Evolutionary conservation across 768 basidiomycete genomes (phyloP), one percentile per base, ranked within the genome.

Genomic region (Podaxis rugospora): DNA sequence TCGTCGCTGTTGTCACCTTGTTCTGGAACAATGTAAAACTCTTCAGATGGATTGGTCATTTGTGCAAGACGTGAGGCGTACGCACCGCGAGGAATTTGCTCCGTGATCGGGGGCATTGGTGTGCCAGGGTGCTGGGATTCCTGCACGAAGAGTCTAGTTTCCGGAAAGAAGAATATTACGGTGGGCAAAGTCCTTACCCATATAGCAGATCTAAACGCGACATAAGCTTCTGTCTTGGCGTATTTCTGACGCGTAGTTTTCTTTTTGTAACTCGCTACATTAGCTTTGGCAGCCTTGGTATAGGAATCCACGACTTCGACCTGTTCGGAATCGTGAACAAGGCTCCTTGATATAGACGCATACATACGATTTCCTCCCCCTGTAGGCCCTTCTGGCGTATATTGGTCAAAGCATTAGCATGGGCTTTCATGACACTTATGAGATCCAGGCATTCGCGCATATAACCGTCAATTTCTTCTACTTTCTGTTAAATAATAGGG

Each of bases 161-260:
- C 55, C 16, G 39, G 51, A 61, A 62, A 47, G n/a, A n/a, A 46
- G 23, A 35, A 6, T 52, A 39, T 6, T 52, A 3, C 13, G 6
- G 16, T 63, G 14, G 32, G 51, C 52, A 18, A 49, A 16, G 62
- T 23, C 76, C 86, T 18, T 65, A 91, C 92, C 78, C 83, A 91
- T 39, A 94, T 81, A 13, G 74, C 72, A 59, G 88, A 79, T 67
- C 79, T 85, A 75, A 91, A 93, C 18, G 76, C 68, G 13, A 72
- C 66, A 66, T 93, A 95, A 23, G 76, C 71, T 0, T 83, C 76
- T 53, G 77, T 73, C 51, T 87, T 87, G 14, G 80, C 82, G 68
- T 93, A 95, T 69, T 88, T 93, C 71, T 95, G 90, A 7, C 93
- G 83, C 5, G 85, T 76, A 0, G 92, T 93, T 74, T 84, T 85